Evolutionary conservation across 805 yeast species (phyloP), one percentile per base, ranked within the genome.

Genomic region (Sporopachydermia lactativora): DNA sequence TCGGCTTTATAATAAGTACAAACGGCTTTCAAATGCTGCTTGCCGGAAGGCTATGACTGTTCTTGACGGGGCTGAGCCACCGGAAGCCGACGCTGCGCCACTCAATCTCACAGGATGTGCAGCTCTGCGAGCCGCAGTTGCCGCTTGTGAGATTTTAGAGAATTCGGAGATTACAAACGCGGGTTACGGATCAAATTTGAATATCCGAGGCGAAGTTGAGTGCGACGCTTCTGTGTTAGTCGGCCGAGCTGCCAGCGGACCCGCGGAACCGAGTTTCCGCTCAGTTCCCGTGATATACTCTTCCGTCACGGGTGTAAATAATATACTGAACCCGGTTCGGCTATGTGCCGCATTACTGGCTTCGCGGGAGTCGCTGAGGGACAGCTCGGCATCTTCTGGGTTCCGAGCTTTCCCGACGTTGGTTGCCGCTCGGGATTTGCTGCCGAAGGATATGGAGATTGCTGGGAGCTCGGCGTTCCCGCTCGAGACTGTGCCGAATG

Each of bases 181-280:
- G 2, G 70, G 68, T 3, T 37, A 40, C 4, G 66, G 66, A n/a
- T 59, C 66, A 11, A 61, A 62, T 36, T 46, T 61, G 35, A 60
- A 54, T 17, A 34, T 18, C 2, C 40, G 40, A 6, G 39, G 39
- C 13, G 38, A 40, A 3, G 58, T 63, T 5, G 66, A 62, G 39
- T 59, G 66, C 40, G 70, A 64, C 47, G 69, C 70, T n/a, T 47
- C 57, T 1, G 42, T 64, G 2, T 52, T 60, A 45, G 39, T 43
- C 34, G 31, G 31, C n/a, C 8, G n/a, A n/a, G 31, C 31, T 8
- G 8, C 31, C 8, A 8, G 13, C 8, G n/a, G 31, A 8, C 31
- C 31, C n/a, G 31, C 8, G n/a, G n/a, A n/a, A n/a, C n/a, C n/a
- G n/a, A n/a, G n/a, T n/a, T n/a, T n/a, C n/a, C n/a, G n/a, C n/a